phyloP scores from a whole-genome alignment of 148 eudicot species.

The Chenopodium berlandieri region DNA sequence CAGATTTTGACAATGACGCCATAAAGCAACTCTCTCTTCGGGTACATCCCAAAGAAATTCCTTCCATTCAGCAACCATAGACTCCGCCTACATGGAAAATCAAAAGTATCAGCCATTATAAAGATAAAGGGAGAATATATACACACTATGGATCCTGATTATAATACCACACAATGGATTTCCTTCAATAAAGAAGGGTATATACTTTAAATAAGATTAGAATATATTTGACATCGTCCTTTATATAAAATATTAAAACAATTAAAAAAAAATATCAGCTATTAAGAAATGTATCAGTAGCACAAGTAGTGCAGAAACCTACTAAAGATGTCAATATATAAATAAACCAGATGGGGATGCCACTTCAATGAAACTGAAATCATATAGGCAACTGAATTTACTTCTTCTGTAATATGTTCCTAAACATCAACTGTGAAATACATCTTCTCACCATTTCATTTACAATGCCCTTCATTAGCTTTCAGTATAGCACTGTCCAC shows the following conservation, averaged over 20 bases:
- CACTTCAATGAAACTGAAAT: background rate
- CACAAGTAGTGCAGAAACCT: background rate
- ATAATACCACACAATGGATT: background rate
- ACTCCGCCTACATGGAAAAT: constrained; percentile 57
- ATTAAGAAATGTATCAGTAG: background rate
- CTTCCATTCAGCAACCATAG: constrained; percentile 97
- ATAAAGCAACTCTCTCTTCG: constrained; percentile 91
- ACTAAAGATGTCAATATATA: background rate
- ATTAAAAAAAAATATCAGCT: background rate
- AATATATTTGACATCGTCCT: background rate
- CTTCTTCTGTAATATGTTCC: background rate
- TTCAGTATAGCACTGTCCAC: background rate
- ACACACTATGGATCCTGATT: background rate
- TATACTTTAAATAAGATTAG: background rate
- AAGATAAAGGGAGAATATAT: background rate
- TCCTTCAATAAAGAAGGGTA: background rate
- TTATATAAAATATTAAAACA: background rate
- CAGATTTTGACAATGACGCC: constrained; percentile 95
- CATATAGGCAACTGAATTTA: background rate
- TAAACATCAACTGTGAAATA: background rate
- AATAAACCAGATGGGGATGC: background rate
- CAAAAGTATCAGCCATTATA: background rate
- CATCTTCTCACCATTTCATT: background rate
- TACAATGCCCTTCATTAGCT: background rate
- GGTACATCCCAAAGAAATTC: constrained; percentile 98